Evolutionary conservation across 257 asterid genomes (phyloP), one percentile per base, ranked within the genome.

Genomic region (Haberlea rhodopensis): DNA sequence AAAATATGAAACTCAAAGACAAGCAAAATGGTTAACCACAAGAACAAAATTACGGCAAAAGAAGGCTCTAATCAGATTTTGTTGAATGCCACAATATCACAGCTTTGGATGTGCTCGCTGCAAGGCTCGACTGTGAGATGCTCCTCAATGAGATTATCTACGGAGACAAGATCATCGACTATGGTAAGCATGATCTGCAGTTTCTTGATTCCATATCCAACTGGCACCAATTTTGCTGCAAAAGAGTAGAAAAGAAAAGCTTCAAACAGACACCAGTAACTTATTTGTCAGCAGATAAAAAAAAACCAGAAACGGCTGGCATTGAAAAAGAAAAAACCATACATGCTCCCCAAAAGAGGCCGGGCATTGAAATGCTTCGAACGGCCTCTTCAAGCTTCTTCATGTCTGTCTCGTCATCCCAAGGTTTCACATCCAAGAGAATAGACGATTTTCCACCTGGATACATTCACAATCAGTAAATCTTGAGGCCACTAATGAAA

Each of bases 341-440:
- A 92, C 98, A 89, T 79, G 99, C 99, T 82, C 97, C 99, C 99
- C 99, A 92, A 0, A 84, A 66, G 66, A 92, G 97, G 37, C 99
- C 99, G 0, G 75, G 80, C 81, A 76, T 49, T 70, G 89, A 77
- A 62, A 92, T 43, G 49, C 83, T 65, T 26, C 99, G 95, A 57
- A 92, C 96, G 63, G 87, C 71, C 78, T 87, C 99, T 73, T 92
- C 97, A 27, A 92, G 78, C 72, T 82, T 81, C 87, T 87, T 92
- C 96, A 89, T 87, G 85, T 92, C 99, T 0, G 99, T 92, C 84
- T 89, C 99, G 58, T 89, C 99, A 72, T 89, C 97, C 99, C 99
- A 89, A 3, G 99, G 99, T 69, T 92, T 92, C 5, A 91, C 57
- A 48, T 91, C 98, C 96, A 91, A 21, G 57, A 92, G 98, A 59